Conservation (phyloP, 768 basidiomycete species). For the Cystofilobasidium capitatum region DNA sequence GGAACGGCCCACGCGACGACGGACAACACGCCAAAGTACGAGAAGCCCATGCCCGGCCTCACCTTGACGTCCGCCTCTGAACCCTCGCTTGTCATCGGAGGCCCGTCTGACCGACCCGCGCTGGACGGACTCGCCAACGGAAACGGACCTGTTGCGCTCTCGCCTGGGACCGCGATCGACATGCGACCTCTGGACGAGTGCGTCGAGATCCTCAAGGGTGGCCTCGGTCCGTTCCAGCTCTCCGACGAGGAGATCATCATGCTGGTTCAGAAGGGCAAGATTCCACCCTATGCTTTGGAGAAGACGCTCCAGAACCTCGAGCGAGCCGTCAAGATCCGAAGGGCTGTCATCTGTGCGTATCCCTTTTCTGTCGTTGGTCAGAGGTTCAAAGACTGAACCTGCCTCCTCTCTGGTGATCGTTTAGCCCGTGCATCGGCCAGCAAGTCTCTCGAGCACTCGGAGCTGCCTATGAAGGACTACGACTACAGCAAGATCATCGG, state of each 20-base stretch:
- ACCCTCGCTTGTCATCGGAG: constrained; percentile 3
- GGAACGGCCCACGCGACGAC: neutral
- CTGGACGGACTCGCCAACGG: constrained; percentile 24
- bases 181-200: constrained; percentile 62
- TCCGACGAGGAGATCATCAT: constrained; percentile 87
- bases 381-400: neutral
- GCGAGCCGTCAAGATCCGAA: constrained; percentile 72
- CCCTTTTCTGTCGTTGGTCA: neutral
- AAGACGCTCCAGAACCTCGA: constrained; percentile 83
- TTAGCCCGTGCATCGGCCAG: constrained; percentile 75
- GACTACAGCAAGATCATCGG: constrained; percentile 90
- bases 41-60: constrained; percentile 26
- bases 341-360: constrained; percentile 79
- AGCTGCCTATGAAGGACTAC: constrained; percentile 72
- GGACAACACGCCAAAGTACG: constrained; percentile 9
- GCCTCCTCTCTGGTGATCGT: constrained; percentile 1
- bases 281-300: constrained; percentile 88
- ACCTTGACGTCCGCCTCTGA: neutral
- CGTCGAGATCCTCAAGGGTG: constrained; percentile 58
- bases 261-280: constrained; percentile 80
- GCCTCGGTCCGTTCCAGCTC: constrained; percentile 45
- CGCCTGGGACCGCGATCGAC: constrained; percentile 5
- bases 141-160: constrained; percentile 13
- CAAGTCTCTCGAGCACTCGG: constrained; percentile 69
- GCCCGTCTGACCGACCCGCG: constrained; percentile 11